Percentiles rank a stretch among this genome's conserved stretches.
phyloP scores from a whole-genome alignment of 1,284 basidiomycete species.

The Violaceomyces palustris region DNA sequence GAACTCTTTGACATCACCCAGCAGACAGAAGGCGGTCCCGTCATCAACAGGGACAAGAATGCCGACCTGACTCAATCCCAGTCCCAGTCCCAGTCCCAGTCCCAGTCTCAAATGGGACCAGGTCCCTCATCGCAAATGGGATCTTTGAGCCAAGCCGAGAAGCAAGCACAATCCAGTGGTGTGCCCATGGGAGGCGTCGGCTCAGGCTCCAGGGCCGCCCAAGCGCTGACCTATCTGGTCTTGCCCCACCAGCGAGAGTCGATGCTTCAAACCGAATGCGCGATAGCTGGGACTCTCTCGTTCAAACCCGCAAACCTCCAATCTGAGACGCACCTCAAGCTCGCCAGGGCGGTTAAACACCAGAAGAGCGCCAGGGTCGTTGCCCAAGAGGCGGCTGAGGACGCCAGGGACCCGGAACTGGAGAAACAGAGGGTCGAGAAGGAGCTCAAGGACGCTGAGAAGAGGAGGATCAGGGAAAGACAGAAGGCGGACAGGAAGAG shows the following conservation, averaged over 20 bases:
- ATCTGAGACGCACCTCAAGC: constrained; percentile 78
- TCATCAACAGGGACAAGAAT: too few relatives aligned
- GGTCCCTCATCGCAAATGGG: constrained; percentile 13
- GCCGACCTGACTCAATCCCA: too few relatives aligned
- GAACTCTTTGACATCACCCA: constrained; percentile 76
- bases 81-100: too few relatives aligned
- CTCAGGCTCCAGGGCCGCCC: constrained; percentile 20
- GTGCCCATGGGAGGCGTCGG: constrained; percentile 31
- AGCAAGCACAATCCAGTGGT: constrained; percentile 16
- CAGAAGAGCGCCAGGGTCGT: constrained; percentile 67
- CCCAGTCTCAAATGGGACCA: constrained; percentile 10
- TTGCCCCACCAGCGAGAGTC: constrained; percentile 81
- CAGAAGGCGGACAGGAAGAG: constrained; percentile 27
- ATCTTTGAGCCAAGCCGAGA: constrained; percentile 1
- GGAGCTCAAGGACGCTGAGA: constrained; percentile 44
- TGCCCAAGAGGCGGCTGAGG: constrained; percentile 24
- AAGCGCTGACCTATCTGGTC: constrained; percentile 67
- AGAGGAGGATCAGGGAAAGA: constrained; percentile 41
- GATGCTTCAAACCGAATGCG: constrained; percentile 75
- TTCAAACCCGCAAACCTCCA: constrained; percentile 82
- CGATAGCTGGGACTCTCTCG: constrained; percentile 75
- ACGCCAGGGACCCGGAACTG: constrained; percentile 58
- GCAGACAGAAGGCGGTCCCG: constrained; percentile 24
- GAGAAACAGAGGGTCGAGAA: constrained; percentile 57
- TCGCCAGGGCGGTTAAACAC: constrained; percentile 79